Conservation (phyloP, 2,329 filamentous ascomycete genomes). For the Phaeosphaeria sp. region DNA sequence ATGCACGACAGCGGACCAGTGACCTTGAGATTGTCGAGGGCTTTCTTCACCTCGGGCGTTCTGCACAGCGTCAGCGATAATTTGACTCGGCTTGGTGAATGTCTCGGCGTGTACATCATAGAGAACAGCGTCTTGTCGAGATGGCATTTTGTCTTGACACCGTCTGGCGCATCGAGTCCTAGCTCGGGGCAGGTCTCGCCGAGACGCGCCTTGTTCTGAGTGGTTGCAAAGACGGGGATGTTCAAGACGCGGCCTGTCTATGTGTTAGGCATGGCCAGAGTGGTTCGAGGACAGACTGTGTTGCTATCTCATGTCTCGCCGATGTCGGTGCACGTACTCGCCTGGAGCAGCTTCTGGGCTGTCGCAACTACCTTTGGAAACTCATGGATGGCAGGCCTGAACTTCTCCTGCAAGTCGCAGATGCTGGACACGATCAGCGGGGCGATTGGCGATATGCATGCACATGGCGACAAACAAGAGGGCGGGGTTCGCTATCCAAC, state of each 20-base stretch:
- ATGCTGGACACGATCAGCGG: conserved; percentile 64
- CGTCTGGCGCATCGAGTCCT: conserved; percentile 56
- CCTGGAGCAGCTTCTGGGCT: conserved; percentile 60
- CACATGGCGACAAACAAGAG: conserved; percentile 44
- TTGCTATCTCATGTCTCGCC: neutral
- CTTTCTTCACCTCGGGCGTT: conserved; percentile 68
- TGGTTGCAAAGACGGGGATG: conserved; percentile 85
- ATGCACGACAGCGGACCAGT: conserved; percentile 59
- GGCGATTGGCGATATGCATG: conserved; percentile 2
- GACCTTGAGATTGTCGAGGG: conserved; percentile 46
- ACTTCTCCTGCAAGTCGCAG: conserved; percentile 95
- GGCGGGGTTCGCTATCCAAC: conserved; percentile 45
- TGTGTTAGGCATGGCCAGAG: conserved; percentile 10
- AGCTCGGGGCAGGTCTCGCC: conserved; percentile 82
- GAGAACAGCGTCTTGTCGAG: conserved; percentile 90
- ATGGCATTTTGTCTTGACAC: conserved; percentile 62
- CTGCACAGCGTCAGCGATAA: conserved; percentile 17
- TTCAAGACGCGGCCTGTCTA: conserved; percentile 62
- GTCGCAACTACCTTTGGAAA: conserved; percentile 75
- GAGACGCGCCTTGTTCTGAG: conserved; percentile 79
- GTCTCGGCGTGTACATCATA: conserved; percentile 65
- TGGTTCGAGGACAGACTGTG: conserved; percentile 58
- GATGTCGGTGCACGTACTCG: conserved; percentile 43
- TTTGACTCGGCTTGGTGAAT: neutral
- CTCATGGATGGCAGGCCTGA: conserved; percentile 81